Base-by-base conservation (phyloP, 2,329 filamentous ascomycete genomes). In the Hymenoscyphus fructigenus region DNA sequence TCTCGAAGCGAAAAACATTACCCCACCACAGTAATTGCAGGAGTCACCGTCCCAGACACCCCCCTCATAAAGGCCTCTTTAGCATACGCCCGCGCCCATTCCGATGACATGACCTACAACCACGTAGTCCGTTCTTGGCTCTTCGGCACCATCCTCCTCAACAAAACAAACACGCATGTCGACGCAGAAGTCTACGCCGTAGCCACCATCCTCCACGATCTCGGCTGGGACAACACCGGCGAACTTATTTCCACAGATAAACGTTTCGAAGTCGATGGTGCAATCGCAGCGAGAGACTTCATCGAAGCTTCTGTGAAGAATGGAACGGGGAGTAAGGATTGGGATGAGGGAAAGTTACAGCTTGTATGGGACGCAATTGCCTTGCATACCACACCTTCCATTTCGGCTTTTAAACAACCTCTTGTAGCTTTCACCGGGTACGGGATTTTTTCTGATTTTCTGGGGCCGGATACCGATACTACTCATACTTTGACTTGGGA, bases 231-330 rank as follows among this genome's bases (percentile, higher is more conserved):
- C 60, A 72, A 69, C 10, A 76, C 72, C 1, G 72, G 73, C 15
- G 69, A 73, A 41, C 62, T 79, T 6, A 66, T 81, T n/a, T 80
- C 78, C 50, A 58, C 68, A 0, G 80, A 83, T 70, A 80, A 79
- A 32, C 78, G 81, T 7, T 84, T 84, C 70, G 82, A 84, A 66
- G 80, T 84, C 26, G 82, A 84, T 67, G 78, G 81, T 15, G 82
- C 81, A 4, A 77, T 80, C 60, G 78, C 76, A 2, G 79, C 81
- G 0, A 71, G 78, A 0, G 70, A 77, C 0, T 83, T 82, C 63
- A 61, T 82, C 15, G 26, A 57, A 3, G 28, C 57, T 65, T 70
- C 71, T 15, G 29, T 53, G 26, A 58, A 59, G 15, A 64, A 63
- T 15, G 61, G 68, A 3, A 36, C 66, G 12, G 63, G 65, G 17